phyloP scores from a whole-genome alignment of 1,284 basidiomycete species.

The Melampsora medusae region DNA sequence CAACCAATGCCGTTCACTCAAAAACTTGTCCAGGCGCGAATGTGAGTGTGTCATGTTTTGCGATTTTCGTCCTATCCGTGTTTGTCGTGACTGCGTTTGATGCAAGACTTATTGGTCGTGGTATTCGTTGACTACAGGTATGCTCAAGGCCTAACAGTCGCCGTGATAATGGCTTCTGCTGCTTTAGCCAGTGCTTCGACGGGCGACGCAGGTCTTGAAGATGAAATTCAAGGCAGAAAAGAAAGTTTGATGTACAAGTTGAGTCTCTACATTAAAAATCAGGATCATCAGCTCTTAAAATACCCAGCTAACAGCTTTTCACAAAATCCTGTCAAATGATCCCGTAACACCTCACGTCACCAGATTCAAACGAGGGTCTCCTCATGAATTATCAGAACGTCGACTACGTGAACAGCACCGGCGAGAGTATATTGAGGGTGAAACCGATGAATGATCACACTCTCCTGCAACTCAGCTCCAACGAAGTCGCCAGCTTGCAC shows the following conservation, averaged over 20 bases:
- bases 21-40: constrained; percentile 36
- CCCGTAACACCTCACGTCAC: no score
- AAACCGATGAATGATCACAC: no score
- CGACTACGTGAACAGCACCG: constrained; percentile 9
- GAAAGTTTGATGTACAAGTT: constrained; percentile 38
- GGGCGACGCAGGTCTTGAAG: background rate
- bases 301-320: no score
- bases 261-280: background rate
- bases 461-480: no score
- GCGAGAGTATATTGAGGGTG: no score
- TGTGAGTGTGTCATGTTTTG: constrained; percentile 7
- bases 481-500: no score
- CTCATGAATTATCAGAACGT: constrained; percentile 21
- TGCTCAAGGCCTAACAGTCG: constrained; percentile 38
- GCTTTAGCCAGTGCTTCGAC: constrained; percentile 20
- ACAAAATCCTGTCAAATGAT: background rate
- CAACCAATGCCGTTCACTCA: constrained; percentile 38
- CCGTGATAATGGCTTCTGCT: constrained; percentile 30
- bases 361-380: constrained; percentile 31
- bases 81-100: no score
- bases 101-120: background rate
- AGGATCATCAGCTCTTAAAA: no score
- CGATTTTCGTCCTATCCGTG: no score
- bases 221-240: background rate
- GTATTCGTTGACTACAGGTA: constrained; percentile 12